phyloP scores from a whole-genome alignment of 2,329 filamentous ascomycete genomes.

The Fusarium luffae region DNA sequence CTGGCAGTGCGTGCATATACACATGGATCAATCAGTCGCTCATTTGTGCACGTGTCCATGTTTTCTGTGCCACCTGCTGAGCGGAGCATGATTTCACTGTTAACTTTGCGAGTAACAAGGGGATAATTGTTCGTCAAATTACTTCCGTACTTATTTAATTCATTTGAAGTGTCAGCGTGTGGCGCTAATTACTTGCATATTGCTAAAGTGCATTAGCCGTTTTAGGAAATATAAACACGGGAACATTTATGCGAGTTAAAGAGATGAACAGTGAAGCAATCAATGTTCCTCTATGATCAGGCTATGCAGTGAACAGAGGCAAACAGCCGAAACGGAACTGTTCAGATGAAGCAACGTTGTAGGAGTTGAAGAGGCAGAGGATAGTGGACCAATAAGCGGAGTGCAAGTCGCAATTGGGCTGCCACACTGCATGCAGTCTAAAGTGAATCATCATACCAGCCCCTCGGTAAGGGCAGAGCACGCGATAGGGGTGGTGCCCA shows the following conservation, averaged over 20 bases:
- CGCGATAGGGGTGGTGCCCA: background rate
- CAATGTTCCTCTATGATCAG: background rate
- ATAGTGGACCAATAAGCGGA: background rate
- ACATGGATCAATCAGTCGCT: background rate
- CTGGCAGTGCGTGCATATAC: background rate
- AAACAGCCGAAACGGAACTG: background rate
- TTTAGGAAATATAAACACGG: constrained; percentile 8
- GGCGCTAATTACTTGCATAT: constrained; percentile 26
- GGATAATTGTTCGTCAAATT: background rate
- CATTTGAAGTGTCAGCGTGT: background rate
- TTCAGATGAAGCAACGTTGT: background rate
- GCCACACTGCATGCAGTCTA: constrained; percentile 29
- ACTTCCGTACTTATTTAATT: background rate
- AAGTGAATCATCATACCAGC: constrained; percentile 33
- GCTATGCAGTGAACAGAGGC: background rate
- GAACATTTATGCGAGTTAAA: background rate
- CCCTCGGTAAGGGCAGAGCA: constrained; percentile 25
- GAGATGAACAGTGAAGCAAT: background rate
- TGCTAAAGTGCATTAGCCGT: constrained; percentile 10
- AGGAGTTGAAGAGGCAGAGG: constrained; percentile 1
- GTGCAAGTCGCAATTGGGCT: constrained; percentile 7
- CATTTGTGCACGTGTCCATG: background rate
- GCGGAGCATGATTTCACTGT: background rate
- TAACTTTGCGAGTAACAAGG: background rate
- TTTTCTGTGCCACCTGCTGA: background rate